phyloP scores from a whole-genome alignment of 163 green algal genomes.

The Dunaliella salina region DNA sequence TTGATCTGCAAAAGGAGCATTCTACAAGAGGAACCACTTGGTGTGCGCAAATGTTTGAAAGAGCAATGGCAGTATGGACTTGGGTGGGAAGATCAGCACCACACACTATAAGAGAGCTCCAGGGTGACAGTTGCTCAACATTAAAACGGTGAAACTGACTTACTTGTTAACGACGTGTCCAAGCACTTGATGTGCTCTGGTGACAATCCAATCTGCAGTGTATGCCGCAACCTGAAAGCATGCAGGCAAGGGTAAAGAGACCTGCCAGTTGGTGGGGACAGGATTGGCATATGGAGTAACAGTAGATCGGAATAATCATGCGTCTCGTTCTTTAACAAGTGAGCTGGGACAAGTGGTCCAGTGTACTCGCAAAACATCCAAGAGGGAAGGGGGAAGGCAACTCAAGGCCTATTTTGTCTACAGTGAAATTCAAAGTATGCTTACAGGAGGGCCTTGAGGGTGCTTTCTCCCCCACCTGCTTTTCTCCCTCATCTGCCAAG shows the following conservation, averaged over 20 bases:
- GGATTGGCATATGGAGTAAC: background rate
- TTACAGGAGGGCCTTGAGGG: no score
- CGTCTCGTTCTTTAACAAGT: background rate
- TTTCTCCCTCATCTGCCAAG: no score
- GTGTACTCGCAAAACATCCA: background rate
- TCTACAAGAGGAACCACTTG: no score
- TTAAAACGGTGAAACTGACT: background rate
- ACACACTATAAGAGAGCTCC: no score
- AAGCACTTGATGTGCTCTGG: background rate
- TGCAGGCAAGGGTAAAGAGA: background rate
- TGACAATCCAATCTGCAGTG: background rate
- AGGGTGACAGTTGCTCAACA: background rate
- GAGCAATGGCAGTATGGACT: no score
- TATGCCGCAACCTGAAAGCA: conserved; percentile 1
- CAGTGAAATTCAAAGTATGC: background rate
- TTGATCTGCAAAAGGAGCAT: no score
- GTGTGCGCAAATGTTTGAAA: no score
- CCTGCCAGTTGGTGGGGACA: no score
- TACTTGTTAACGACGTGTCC: background rate
- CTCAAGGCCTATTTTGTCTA: background rate
- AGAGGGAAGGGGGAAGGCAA: background rate
- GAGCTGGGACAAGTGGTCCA: no score
- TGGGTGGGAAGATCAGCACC: no score
- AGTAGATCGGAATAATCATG: background rate
- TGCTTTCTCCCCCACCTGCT: no score